Evolutionary conservation across 306 rosid species (phyloP).

Genomic region (Begonia masoniana): DNA sequence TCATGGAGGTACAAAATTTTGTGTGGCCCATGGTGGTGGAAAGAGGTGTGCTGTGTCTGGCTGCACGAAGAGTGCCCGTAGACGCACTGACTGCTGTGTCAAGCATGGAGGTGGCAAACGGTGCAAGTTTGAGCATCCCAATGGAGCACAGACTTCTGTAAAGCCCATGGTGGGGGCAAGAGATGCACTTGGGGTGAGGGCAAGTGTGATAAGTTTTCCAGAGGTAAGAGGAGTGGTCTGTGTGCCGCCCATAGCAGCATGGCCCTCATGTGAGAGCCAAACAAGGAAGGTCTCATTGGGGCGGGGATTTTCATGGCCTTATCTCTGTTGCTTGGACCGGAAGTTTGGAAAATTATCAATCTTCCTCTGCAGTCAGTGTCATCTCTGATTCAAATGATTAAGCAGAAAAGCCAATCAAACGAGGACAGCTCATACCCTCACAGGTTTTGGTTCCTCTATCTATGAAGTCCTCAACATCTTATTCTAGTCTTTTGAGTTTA

Average conservation of each 20-base stretch:
- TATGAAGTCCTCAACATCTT: slow-evolving; percentile 41
- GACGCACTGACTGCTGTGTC: too few species aligned
- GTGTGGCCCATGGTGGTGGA: too few species aligned
- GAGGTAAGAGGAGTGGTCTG: slow-evolving; percentile 90
- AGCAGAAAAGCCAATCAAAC: slow-evolving; percentile 30
- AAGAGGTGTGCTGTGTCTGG: too few species aligned
- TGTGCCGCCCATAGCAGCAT: slow-evolving; percentile 91
- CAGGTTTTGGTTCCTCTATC: slow-evolving; percentile 61
- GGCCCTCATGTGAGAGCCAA: slow-evolving; percentile 41
- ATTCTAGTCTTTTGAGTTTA: slow-evolving; percentile 21
- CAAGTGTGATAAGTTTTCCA: slow-evolving; percentile 81
- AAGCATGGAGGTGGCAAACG: too few species aligned
- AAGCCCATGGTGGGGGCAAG: too few species aligned
- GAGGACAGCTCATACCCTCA: slow-evolving; percentile 33
- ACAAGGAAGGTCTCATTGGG: slow-evolving; percentile 60
- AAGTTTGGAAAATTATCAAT: slow-evolving; percentile 44
- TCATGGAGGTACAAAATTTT: too few species aligned
- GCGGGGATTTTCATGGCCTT: slow-evolving; percentile 82
- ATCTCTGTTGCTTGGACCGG: slow-evolving; percentile 48
- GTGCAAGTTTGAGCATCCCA: too few species aligned
- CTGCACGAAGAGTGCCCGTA: too few species aligned
- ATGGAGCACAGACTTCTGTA: too few species aligned
- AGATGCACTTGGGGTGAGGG: too few species aligned
- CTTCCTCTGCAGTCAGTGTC: slow-evolving; percentile 54
- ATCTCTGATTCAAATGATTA: slow-evolving; percentile 53